A percentile compares a stretch with the other conserved stretches of the same genome.
Conservation (phyloP, 2,329 filamentous ascomycete genomes). For the Fusarium aywerte region DNA sequence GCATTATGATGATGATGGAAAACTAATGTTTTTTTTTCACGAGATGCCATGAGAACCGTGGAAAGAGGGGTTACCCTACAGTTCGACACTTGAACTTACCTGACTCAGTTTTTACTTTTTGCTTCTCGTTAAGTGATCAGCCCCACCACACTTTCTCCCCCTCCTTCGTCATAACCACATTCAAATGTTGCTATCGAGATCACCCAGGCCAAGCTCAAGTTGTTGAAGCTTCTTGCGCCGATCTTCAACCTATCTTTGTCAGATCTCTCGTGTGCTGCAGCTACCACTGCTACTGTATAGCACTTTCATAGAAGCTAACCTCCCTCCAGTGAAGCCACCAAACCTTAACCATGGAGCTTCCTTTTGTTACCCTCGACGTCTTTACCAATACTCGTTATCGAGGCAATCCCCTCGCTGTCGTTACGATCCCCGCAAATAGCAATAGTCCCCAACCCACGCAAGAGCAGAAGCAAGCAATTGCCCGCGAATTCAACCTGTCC, state of each 20-base stretch:
- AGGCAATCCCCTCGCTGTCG: conserved; percentile 71
- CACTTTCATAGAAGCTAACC: conserved; percentile 1
- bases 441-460: conserved; percentile 55
- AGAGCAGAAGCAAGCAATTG: conserved; percentile 66
- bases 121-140: conserved; percentile 11
- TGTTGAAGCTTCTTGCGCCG: background rate
- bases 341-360: conserved; percentile 53
- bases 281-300: background rate
- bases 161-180: conserved; percentile 24
- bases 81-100: conserved; percentile 7
- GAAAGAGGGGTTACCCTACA: conserved; percentile 27
- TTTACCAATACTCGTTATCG: conserved; percentile 63
- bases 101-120: conserved; percentile 29
- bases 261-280: background rate
- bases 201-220: background rate
- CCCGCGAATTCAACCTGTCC: conserved; percentile 71
- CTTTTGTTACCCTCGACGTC: conserved; percentile 67
- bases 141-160: conserved; percentile 26
- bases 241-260: background rate
- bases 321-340: conserved; percentile 23
- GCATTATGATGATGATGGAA: background rate
- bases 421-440: conserved; percentile 59
- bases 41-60: background rate
- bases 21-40: background rate
- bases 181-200: conserved; percentile 25